Conservation (phyloP, 2,329 filamentous ascomycete genomes). For the Aquanectria penicillioides region DNA sequence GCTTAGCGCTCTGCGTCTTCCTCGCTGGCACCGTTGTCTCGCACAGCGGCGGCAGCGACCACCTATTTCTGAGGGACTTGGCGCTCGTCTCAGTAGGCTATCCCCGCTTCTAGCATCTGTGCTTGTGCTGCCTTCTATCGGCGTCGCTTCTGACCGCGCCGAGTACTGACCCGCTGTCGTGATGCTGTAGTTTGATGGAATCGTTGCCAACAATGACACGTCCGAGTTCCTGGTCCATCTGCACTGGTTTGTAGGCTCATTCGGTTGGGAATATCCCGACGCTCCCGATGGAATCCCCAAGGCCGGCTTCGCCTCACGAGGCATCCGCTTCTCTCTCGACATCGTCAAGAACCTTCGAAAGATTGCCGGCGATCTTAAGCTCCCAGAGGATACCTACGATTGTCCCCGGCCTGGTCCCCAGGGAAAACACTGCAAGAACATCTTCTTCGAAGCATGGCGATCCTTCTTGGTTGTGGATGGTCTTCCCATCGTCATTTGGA, state of each 20-base stretch:
- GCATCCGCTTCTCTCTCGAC: constrained; percentile 27
- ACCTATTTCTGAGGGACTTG: constrained; percentile 35
- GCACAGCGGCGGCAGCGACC: constrained; percentile 19
- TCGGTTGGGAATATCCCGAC: constrained; percentile 41
- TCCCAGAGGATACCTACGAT: constrained; percentile 34
- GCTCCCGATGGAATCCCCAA: constrained; percentile 36
- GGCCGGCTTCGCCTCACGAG: constrained; percentile 34
- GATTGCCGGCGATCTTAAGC: constrained; percentile 33
- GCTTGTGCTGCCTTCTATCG: neutral
- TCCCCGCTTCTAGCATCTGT: neutral
- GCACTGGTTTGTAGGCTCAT: constrained; percentile 38
- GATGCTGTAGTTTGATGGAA: constrained; percentile 36
- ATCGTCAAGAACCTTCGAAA: constrained; percentile 32
- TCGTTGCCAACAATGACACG: constrained; percentile 39
- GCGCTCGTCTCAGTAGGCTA: constrained; percentile 39
- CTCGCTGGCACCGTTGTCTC: constrained; percentile 36
- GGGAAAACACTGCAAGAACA: constrained; percentile 34
- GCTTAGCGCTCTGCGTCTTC: constrained; percentile 32
- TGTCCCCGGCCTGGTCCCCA: constrained; percentile 32
- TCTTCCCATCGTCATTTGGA: constrained; percentile 27
- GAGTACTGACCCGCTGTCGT: neutral
- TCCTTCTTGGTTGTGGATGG: constrained; percentile 27
- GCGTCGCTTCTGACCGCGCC: neutral
- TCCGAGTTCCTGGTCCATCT: constrained; percentile 40
- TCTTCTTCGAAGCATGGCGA: constrained; percentile 43